Percentiles rank a stretch among this genome's conserved stretches.
Evolutionary conservation across 2,329 filamentous ascomycete species (phyloP).

Genomic region (Fusarium annulatum): DNA sequence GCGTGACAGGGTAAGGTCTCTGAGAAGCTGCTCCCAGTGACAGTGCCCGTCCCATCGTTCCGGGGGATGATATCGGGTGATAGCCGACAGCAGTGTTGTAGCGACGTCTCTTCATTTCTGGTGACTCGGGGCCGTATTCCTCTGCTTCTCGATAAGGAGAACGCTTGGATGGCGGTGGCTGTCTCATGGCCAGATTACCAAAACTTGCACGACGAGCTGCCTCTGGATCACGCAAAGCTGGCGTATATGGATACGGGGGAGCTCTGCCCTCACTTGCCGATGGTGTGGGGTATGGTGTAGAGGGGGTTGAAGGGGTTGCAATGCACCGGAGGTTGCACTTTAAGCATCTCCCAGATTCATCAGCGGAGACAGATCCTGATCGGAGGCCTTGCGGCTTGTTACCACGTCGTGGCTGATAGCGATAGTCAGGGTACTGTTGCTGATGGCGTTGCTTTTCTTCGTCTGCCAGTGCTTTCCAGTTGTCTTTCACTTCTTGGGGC

Average conservation of each 20-base stretch:
- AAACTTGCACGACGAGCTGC: slow-evolving; percentile 45
- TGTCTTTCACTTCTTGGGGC: slow-evolving; percentile 76
- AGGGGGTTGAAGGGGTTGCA: slow-evolving; percentile 70
- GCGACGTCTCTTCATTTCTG: slow-evolving; percentile 72
- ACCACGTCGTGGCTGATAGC: slow-evolving; percentile 86
- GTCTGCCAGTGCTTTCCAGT: slow-evolving; percentile 91
- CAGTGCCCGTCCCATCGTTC: slow-evolving; percentile 28
- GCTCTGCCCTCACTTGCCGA: slow-evolving; percentile 45
- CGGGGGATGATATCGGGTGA: slow-evolving; percentile 39
- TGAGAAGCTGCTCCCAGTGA: slow-evolving; percentile 37
- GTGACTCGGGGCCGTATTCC: slow-evolving; percentile 55
- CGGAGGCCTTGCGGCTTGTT: slow-evolving; percentile 48
- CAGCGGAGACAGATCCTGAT: slow-evolving; percentile 52
- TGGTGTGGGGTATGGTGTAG: slow-evolving; percentile 56
- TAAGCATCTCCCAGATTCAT: slow-evolving; percentile 69
- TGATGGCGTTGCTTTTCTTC: slow-evolving; percentile 93
- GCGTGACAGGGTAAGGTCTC: slow-evolving; percentile 41
- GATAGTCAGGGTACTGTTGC: slow-evolving; percentile 90
- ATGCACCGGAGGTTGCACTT: slow-evolving; percentile 79
- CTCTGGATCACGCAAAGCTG: slow-evolving; percentile 36
- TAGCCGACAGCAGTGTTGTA: slow-evolving; percentile 59
- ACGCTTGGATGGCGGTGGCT: slow-evolving; percentile 40
- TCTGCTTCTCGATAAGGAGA: slow-evolving; percentile 46
- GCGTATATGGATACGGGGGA: slow-evolving; percentile 36
- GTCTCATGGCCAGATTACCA: slow-evolving; percentile 36